Base-by-base conservation (phyloP, 2,329 filamentous ascomycete genomes). In the Clathrospora elynae region DNA sequence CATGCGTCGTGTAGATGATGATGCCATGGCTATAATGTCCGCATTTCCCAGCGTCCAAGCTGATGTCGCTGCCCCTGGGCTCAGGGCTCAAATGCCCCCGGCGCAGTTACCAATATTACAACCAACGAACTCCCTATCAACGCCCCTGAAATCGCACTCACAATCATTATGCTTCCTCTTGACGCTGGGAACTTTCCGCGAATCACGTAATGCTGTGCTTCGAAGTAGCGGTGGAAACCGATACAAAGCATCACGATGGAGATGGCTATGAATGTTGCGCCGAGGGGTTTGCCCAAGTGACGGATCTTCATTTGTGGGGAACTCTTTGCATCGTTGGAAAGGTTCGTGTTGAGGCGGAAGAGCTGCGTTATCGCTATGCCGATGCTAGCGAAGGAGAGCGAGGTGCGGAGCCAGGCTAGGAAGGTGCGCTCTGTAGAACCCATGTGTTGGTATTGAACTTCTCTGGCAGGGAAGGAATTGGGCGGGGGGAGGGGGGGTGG, bases 321-420 rank as follows among this genome's bases (percentile, higher is more conserved):
- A 2, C 30, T 13, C 0, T 33, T 18, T 16, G 46, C 28, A 3
- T 26, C 38, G 12, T 31, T 41, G 8, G 54, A 38, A 26, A 87
- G 73, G 6, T 82, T 79, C 0, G 84, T 87, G 73, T 91, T 91
- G 43, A 93, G 82, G 17, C 88, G 85, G 73, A 93, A 92, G 33
- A 93, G 81, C 67, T 93, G 88, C 1, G 88, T 92, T 26, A 93
- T 81, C 29, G 87, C 88, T 46, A 93, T 87, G 43, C 88, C 88
- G 55, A 93, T 92, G 22, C 82, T 87, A 8, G 88, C 87, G 62
- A 93, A 93, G 16, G 86, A 84, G 23, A 93, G 79, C 2, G 86
- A 90, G 2, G 88, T 93, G 37, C 88, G 82, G 29, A 93, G 78
- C 88, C 88, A 93, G 40, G 88, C 88, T 20, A 93, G 81, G 69